A percentile compares a stretch with the other conserved stretches of the same genome.
phyloP scores from a whole-genome alignment of 2,329 filamentous ascomycete species.

The Leptographium radiaticola region DNA sequence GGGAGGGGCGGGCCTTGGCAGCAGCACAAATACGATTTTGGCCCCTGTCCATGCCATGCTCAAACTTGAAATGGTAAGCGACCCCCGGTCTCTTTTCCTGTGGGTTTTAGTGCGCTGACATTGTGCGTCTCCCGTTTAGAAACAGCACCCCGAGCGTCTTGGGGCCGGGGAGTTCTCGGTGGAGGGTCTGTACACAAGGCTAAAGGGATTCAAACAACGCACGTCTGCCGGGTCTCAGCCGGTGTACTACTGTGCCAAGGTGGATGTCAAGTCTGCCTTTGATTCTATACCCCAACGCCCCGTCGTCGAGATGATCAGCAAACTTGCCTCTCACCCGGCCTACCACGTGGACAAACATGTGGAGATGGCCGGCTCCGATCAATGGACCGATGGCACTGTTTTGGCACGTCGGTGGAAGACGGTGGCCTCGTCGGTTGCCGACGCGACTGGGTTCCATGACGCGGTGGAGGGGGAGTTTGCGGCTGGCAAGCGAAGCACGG shows the following conservation, averaged over 20 bases:
- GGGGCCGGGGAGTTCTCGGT: slow-evolving; percentile 73
- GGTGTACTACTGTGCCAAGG: slow-evolving; percentile 73
- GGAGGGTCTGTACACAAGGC: slow-evolving; percentile 60
- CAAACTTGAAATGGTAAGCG: slow-evolving; percentile 58
- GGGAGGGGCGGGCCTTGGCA: slow-evolving; percentile 42
- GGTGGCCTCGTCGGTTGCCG: slow-evolving; percentile 30
- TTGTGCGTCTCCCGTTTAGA: neutral
- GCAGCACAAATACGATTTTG: slow-evolving; percentile 51
- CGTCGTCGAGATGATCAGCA: slow-evolving; percentile 53
- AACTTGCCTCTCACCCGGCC: slow-evolving; percentile 37
- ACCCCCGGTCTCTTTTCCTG: neutral
- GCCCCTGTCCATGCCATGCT: slow-evolving; percentile 64
- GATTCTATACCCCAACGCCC: slow-evolving; percentile 83
- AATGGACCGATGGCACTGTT: slow-evolving; percentile 16
- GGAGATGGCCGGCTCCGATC: slow-evolving; percentile 35
- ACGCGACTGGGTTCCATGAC: slow-evolving; percentile 30
- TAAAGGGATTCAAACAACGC: slow-evolving; percentile 54
- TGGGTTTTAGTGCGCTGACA: neutral
- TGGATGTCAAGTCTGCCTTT: slow-evolving; percentile 86
- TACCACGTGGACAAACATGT: slow-evolving; percentile 67
- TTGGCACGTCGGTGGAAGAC: slow-evolving; percentile 32
- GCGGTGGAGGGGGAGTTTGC: slow-evolving; percentile 27
- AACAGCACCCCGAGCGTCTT: slow-evolving; percentile 42
- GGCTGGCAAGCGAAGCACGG: slow-evolving; percentile 45
- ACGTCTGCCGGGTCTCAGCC: slow-evolving; percentile 23